Evolutionary conservation across 2,329 filamentous ascomycete species (phyloP).

Genomic region (Alternaria viburni): DNA sequence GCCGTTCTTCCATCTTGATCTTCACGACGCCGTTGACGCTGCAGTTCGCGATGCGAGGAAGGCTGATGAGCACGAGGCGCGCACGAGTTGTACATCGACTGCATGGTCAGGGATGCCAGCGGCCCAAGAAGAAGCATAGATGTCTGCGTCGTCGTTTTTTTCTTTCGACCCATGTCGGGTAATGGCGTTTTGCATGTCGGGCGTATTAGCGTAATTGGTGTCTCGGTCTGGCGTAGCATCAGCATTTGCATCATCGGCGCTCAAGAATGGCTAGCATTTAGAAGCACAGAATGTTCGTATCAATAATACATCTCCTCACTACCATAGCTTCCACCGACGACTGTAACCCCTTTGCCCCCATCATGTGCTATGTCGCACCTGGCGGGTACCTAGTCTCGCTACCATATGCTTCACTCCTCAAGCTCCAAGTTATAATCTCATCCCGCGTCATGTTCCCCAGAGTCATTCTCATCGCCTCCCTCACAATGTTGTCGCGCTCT

Average conservation of each 20-base stretch:
- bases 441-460: background rate
- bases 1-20: conserved; percentile 39
- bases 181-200: background rate
- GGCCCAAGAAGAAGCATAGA: background rate
- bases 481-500: background rate
- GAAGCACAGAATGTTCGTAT: background rate
- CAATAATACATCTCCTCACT: background rate
- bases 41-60: conserved; percentile 32
- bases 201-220: background rate
- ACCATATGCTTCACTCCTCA: background rate
- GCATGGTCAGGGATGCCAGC: background rate
- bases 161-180: background rate
- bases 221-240: background rate
- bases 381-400: background rate
- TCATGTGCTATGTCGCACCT: background rate
- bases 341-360: background rate
- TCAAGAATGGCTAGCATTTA: background rate
- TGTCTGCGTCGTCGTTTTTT: background rate
- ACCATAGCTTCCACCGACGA: background rate
- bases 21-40: conserved; percentile 37
- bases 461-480: background rate
- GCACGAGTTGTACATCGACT: background rate
- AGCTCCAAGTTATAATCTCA: background rate
- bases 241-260: background rate
- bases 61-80: conserved; percentile 15